A percentile compares a stretch with the other conserved stretches of the same genome.
phyloP scores from a whole-genome alignment of 2,329 filamentous ascomycete species.

The Macrophomina phaseolina region DNA sequence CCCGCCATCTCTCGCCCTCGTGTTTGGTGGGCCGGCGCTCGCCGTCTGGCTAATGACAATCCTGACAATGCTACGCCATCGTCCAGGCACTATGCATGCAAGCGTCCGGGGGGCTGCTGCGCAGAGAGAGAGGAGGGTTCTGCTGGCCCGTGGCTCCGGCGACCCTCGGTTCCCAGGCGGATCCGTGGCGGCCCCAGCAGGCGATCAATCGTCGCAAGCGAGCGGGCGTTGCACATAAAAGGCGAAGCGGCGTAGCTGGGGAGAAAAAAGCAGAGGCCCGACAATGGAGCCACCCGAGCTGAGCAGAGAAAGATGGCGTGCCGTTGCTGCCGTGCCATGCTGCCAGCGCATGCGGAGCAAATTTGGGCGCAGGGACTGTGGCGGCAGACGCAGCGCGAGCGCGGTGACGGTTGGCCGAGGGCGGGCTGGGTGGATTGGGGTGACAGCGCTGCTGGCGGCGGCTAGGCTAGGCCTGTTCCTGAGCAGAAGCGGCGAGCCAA shows the following conservation, averaged over 20 bases:
- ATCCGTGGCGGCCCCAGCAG: background rate
- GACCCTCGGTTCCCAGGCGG: background rate
- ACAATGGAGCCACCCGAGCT: background rate
- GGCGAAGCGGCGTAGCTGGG: background rate
- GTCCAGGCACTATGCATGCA: background rate
- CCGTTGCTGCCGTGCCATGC: no score
- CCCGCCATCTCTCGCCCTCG: background rate
- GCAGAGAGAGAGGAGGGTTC: background rate
- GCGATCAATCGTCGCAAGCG: background rate
- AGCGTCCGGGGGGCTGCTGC: background rate
- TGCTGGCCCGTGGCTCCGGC: background rate
- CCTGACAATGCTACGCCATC: background rate
- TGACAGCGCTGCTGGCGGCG: background rate
- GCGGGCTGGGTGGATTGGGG: background rate
- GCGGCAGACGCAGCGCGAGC: background rate
- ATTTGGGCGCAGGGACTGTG: background rate
- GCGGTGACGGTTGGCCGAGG: background rate
- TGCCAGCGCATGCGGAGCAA: background rate
- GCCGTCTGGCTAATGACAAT: background rate
- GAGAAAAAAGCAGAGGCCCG: background rate
- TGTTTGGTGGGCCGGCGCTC: background rate
- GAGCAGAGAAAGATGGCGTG: background rate
- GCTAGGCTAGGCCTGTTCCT: conserved; percentile 15
- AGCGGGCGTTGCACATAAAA: conserved; percentile 1
- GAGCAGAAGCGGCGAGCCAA: background rate